These are phyloP conservation scores for Spergularia azorica DNA, from an alignment of 179 eudicot genomes.

Conservation along the genomic window DNA sequence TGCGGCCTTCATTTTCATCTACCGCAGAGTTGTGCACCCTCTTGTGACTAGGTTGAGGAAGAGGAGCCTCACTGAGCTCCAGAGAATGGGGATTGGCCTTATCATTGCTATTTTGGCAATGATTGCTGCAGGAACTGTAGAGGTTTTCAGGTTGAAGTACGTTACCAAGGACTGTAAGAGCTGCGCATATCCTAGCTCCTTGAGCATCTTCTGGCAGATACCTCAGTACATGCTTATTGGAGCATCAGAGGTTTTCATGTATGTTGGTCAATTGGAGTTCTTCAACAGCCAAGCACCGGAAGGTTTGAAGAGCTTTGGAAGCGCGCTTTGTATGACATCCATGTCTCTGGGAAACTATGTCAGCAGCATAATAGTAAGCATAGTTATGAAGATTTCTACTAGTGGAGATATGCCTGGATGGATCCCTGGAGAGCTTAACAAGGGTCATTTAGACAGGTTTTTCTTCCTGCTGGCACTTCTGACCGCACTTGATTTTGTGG, in stretches of 20 bases:
- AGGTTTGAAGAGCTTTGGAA: constrained; percentile 75
- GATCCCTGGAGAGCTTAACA: constrained; percentile 71
- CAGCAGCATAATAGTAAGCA: constrained; percentile 60
- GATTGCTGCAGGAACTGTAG: constrained; percentile 65
- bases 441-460: constrained; percentile 62
- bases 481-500: constrained; percentile 49
- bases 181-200: constrained; percentile 35
- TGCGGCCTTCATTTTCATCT: constrained; percentile 49
- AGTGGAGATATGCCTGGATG: constrained; percentile 55
- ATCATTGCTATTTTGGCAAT: constrained; percentile 59
- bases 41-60: constrained; percentile 39
- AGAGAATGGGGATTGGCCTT: constrained; percentile 73
- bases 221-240: constrained; percentile 78
- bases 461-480: constrained; percentile 54
- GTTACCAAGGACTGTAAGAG: constrained; percentile 32
- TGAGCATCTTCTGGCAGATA: constrained; percentile 80
- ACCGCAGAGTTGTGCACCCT: constrained; percentile 57
- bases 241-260: constrained; percentile 82
- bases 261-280: constrained; percentile 79
- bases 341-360: constrained; percentile 75
- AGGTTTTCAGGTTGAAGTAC: constrained; percentile 44
- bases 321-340: constrained; percentile 81
- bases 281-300: constrained; percentile 76
- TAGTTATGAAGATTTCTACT: constrained; percentile 60
- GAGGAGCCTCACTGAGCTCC: constrained; percentile 59